Conservation (phyloP, 2,329 filamentous ascomycete species). For the Lachnellula hyalina region DNA sequence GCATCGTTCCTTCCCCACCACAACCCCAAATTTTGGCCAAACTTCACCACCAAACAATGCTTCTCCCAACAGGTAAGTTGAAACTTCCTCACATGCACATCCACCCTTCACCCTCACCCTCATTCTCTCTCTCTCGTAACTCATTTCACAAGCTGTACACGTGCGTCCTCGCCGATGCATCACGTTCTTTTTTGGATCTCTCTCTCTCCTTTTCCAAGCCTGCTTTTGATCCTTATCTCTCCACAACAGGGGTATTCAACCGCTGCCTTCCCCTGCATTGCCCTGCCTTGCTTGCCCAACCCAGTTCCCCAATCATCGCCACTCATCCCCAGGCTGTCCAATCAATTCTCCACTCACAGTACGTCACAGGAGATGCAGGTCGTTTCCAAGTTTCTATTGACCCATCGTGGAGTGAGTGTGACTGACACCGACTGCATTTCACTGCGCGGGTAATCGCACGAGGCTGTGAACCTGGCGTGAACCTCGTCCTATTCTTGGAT, state of each 20-base stretch:
- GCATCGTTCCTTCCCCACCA: neutral
- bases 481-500: constrained; percentile 1
- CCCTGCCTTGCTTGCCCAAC: neutral
- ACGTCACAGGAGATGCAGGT: constrained; percentile 25
- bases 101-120: neutral
- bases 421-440: neutral
- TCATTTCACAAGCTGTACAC: neutral
- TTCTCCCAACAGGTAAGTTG: neutral
- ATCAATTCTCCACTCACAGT: neutral
- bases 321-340: neutral
- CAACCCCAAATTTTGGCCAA: neutral
- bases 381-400: constrained; percentile 11
- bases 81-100: neutral
- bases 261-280: neutral
- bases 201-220: neutral
- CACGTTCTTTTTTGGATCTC: neutral
- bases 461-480: neutral
- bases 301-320: neutral
- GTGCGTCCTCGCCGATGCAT: neutral
- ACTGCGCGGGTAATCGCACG: neutral
- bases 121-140: too few relatives aligned
- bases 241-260: neutral
- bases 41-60: neutral
- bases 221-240: neutral
- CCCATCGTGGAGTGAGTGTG: constrained; percentile 1